phyloP scores from a whole-genome alignment of 1,139 yeast genomes.

The Geotrichum fermentans region DNA sequence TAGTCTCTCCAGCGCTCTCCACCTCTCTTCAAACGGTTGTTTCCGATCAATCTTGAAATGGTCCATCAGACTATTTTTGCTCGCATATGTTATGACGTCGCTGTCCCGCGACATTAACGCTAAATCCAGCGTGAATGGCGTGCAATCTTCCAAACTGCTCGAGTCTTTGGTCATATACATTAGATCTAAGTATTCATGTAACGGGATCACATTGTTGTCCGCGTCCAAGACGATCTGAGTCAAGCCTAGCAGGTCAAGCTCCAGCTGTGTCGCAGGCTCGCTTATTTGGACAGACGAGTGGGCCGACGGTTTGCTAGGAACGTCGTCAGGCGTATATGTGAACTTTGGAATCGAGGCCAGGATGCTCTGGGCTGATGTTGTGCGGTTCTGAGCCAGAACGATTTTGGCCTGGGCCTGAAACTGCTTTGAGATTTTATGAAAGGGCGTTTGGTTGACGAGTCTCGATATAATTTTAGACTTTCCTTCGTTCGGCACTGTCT shows the following conservation, averaged over 20 bases:
- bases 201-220: slow-evolving; percentile 4
- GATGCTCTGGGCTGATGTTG: not conserved
- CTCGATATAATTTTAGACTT: no score
- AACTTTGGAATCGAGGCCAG: not conserved
- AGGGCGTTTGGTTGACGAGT: slow-evolving; percentile 12
- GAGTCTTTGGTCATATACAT: not conserved
- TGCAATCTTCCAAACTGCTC: not conserved
- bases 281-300: not conserved
- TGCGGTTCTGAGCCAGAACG: not conserved
- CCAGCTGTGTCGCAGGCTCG: slow-evolving; percentile 6
- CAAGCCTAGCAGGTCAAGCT: slow-evolving; percentile 7
- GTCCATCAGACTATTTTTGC: slow-evolving; percentile 5
- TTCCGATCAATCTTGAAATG: slow-evolving; percentile 7
- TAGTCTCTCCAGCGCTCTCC: slow-evolving; percentile 8
- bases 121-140: slow-evolving; percentile 11
- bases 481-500: not conserved
- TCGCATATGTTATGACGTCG: slow-evolving; percentile 8
- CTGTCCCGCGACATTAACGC: slow-evolving; percentile 17
- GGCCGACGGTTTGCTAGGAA: not conserved
- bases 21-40: slow-evolving; percentile 2
- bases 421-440: not conserved
- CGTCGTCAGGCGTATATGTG: not conserved
- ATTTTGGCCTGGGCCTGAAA: not conserved
- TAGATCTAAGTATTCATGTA: slow-evolving; percentile 1
- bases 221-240: slow-evolving; percentile 5